These are phyloP conservation scores for Laburnicola sp. DNA, from an alignment of 2,329 filamentous ascomycete genomes.

Conservation along the genomic window DNA sequence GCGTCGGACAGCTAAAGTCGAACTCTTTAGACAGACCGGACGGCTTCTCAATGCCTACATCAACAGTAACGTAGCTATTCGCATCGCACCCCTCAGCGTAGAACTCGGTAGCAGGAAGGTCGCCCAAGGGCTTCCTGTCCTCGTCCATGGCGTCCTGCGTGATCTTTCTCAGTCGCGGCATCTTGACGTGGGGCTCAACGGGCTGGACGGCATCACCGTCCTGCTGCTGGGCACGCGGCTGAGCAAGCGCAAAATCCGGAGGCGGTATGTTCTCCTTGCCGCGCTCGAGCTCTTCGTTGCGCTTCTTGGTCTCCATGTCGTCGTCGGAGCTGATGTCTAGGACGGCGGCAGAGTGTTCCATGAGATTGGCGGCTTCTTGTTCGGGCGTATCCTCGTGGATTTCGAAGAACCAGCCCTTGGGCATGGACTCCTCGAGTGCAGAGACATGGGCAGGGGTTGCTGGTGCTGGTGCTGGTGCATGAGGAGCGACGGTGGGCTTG, in stretches of 20 bases:
- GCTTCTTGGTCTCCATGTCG: constrained; percentile 63
- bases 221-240: constrained; percentile 15
- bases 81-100: constrained; percentile 45
- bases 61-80: constrained; percentile 41
- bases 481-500: constrained; percentile 41
- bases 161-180: constrained; percentile 30
- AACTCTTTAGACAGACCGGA: constrained; percentile 42
- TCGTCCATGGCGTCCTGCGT: constrained; percentile 47
- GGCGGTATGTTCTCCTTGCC: constrained; percentile 96
- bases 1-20: constrained; percentile 22
- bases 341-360: constrained; percentile 85
- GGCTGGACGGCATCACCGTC: constrained; percentile 18
- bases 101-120: constrained; percentile 43
- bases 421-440: constrained; percentile 57
- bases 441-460: constrained; percentile 45
- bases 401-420: constrained; percentile 79
- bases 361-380: constrained; percentile 87
- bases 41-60: constrained; percentile 40
- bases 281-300: constrained; percentile 59
- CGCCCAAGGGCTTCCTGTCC: constrained; percentile 44
- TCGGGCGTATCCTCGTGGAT: constrained; percentile 92
- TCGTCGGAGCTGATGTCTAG: constrained; percentile 92
- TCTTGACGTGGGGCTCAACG: constrained; percentile 31
- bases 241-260: constrained; percentile 42
- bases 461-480: constrained; percentile 30